Evolutionary conservation across 148 eudicot genomes (phyloP), one percentile per base, ranked within the genome.

Genomic region (Selenicereus undatus): DNA sequence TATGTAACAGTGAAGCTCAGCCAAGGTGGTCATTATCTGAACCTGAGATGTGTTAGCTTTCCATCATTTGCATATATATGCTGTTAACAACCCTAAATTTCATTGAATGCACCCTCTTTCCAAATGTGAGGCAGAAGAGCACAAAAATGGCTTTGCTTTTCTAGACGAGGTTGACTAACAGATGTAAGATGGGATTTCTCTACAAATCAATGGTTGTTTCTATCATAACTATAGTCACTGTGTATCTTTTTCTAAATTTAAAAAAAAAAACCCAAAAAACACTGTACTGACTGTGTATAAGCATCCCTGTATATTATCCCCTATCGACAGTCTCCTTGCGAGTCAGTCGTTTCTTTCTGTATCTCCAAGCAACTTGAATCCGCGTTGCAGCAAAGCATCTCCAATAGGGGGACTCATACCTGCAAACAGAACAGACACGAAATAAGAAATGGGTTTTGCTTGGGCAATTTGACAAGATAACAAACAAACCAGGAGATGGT

Each of bases 351-450:
- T 91, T 93, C 89, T 91, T 90, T 78, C 89, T 81, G 80, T 93
- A 89, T 76, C 97, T 87, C 95, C 95, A 93, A 36, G 90, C 90
- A 73, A 90, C 97, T 86, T 93, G 97, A 65, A 93, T 93, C 7
- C 84, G 84, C 1, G 82, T 80, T 16, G 95, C 92, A 81, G 95
- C 97, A 27, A 85, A 71, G 79, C 85, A 81, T 80, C 95, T 90
- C 93, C 92, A 91, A 78, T 93, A 89, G 18, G 97, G 95, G 22
- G 97, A 91, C 69, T 88, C 91, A 27, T 93, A 91, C 84, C 95
- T 93, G 87, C 4, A 8, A 73, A 16, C 27, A 27, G 0, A 66
- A 27, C 71, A 8, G 35, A 3, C 1, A 10, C 18, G 27, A 8
- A 56, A 27, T 66, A 66, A 66, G 71, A 66, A 48, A 48, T 11